These are phyloP conservation scores for Exsudoporus floridanus DNA, from an alignment of 1,284 basidiomycete genomes.

Conservation along the genomic window DNA sequence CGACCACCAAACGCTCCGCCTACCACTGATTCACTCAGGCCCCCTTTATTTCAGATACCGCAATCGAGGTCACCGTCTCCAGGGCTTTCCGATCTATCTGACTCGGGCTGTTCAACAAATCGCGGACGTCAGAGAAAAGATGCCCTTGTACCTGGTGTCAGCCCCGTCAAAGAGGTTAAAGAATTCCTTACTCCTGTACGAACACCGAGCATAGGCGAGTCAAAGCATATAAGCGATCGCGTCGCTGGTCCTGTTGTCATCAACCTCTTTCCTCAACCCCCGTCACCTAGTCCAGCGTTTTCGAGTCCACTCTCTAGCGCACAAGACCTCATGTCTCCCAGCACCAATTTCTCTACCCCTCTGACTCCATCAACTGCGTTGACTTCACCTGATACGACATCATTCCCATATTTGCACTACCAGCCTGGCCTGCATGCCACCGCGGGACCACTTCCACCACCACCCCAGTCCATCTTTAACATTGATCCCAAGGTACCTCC, in stretches of 20 bases:
- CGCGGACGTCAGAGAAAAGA: conserved; percentile 36
- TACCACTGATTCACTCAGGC: conserved; percentile 30
- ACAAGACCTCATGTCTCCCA: conserved; percentile 33
- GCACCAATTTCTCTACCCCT: conserved; percentile 27
- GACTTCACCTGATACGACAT: conserved; percentile 29
- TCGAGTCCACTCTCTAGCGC: conserved; percentile 31
- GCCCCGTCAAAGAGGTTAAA: conserved; percentile 32
- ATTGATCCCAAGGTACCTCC: conserved; percentile 46
- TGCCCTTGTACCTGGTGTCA: conserved; percentile 34
- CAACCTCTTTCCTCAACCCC: conserved; percentile 37
- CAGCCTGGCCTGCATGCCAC: conserved; percentile 67
- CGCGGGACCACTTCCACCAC: conserved; percentile 69
- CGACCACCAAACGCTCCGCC: conserved; percentile 19
- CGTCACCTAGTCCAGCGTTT: conserved; percentile 26
- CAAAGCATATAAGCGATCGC: conserved; percentile 53
- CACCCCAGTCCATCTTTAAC: conserved; percentile 55
- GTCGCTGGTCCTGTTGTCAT: conserved; percentile 60
- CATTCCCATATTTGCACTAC: conserved; percentile 54
- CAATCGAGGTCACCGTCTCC: conserved; percentile 50
- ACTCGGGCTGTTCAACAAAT: conserved; percentile 32
- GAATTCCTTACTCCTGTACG: conserved; percentile 32
- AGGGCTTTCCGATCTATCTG: conserved; percentile 36
- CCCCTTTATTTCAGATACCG: conserved; percentile 55
- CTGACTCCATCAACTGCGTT: conserved; percentile 28
- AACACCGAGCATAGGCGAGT: conserved; percentile 59